Percentiles rank a stretch among this genome's conserved stretches.
These are phyloP conservation scores for Lycium ferocissimum DNA, from an alignment of 257 asterid genomes.

Conservation along the genomic window DNA sequence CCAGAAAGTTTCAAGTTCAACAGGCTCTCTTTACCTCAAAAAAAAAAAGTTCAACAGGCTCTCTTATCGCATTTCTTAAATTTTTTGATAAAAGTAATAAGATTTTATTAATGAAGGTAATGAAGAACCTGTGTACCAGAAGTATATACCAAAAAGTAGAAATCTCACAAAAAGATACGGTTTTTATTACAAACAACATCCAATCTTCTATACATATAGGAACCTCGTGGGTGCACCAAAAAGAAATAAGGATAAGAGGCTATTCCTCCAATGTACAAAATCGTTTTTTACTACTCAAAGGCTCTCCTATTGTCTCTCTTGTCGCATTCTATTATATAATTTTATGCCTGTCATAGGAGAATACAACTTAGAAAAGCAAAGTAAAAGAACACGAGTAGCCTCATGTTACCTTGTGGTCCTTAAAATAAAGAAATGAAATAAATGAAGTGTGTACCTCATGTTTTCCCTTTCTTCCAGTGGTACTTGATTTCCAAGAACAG, in stretches of 20 bases:
- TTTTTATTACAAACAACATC: not conserved
- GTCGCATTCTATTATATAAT: not conserved
- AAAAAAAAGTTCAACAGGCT: not conserved
- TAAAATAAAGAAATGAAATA: not conserved
- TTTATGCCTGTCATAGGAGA: not conserved
- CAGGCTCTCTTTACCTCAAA: not conserved
- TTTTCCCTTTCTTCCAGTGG: not conserved
- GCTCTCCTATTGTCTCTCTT: no score
- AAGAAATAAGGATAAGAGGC: not conserved
- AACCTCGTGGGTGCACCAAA: not conserved
- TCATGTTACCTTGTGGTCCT: conserved; percentile 1
- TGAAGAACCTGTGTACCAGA: not conserved
- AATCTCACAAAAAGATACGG: not conserved
- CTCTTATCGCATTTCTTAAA: not conserved
- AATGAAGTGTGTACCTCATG: conserved; percentile 1
- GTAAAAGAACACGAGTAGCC: not conserved
- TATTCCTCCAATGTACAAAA: conserved; percentile 11
- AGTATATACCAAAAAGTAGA: not conserved
- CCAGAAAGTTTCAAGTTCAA: not conserved
- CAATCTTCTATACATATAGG: not conserved
- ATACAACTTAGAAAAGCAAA: not conserved
- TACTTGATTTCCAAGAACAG: conserved; percentile 11
- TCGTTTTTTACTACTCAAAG: not conserved
- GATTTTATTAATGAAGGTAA: not conserved
- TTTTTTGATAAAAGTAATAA: not conserved